Percentiles rank a stretch among this genome's conserved stretches.
phyloP scores from a whole-genome alignment of 306 rosid genomes.

The Corylus avellana region DNA sequence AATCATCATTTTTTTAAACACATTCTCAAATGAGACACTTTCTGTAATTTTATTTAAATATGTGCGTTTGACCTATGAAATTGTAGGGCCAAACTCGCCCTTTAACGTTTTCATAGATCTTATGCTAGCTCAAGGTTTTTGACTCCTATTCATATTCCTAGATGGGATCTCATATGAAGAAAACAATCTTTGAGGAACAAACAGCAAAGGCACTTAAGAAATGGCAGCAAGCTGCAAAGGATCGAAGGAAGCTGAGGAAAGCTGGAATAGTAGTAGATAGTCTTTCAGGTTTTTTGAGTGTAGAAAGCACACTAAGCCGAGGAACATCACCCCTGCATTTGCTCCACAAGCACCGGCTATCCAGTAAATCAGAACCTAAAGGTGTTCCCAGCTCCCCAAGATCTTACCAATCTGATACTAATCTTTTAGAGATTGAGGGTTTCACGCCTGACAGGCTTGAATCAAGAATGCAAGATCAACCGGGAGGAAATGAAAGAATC shows the following conservation, averaged over 20 bases:
- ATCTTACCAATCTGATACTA: constrained; percentile 58
- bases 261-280: constrained; percentile 16
- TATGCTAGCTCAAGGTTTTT: background rate
- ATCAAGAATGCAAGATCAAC: background rate
- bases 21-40: too few species aligned
- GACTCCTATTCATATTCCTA: constrained; percentile 1
- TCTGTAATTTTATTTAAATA: too few species aligned
- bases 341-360: constrained; percentile 53
- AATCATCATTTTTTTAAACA: too few species aligned
- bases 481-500: constrained; percentile 16
- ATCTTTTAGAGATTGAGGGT: constrained; percentile 42
- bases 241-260: constrained; percentile 41
- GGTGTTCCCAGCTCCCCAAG: constrained; percentile 46
- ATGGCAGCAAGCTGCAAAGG: constrained; percentile 61
- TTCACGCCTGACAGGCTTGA: background rate
- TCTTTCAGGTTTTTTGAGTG: constrained; percentile 44
- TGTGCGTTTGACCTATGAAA: too few species aligned
- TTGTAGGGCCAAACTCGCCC: too few species aligned
- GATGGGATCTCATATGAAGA: constrained; percentile 85
- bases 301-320: constrained; percentile 61
- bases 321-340: constrained; percentile 57
- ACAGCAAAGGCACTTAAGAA: constrained; percentile 64
- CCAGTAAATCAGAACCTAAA: constrained; percentile 41
- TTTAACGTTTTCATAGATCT: too few species aligned
- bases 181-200: constrained; percentile 68